These are phyloP conservation scores for Acorus calamus DNA, from an alignment of 106 monocot species.

Conservation along the genomic window DNA sequence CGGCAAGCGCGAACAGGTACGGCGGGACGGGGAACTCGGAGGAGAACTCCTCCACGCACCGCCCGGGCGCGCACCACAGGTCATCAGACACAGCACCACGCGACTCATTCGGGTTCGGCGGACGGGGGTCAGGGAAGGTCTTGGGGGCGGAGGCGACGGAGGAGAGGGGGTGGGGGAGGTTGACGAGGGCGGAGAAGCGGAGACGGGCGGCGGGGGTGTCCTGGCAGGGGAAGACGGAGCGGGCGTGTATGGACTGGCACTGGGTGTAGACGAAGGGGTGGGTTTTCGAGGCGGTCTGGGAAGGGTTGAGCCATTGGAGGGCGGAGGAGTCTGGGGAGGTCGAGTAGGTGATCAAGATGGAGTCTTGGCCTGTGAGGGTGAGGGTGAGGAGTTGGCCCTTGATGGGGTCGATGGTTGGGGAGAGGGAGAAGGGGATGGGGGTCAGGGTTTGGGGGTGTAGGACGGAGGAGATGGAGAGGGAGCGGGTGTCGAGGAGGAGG, in stretches of 20 bases:
- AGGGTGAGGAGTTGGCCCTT: constrained; percentile 46
- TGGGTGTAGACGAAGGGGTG: constrained; percentile 87
- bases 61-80: constrained; percentile 51
- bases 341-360: constrained; percentile 51
- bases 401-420: constrained; percentile 30
- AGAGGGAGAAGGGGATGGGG: constrained; percentile 18
- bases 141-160: constrained; percentile 73
- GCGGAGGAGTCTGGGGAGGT: constrained; percentile 67
- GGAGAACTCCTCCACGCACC: constrained; percentile 71
- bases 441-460: constrained; percentile 20
- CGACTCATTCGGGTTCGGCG: constrained; percentile 29
- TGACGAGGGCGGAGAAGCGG: constrained; percentile 49
- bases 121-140: constrained; percentile 19
- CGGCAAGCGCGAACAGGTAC: constrained; percentile 87
- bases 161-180: constrained; percentile 51
- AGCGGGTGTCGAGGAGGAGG: constrained; percentile 49
- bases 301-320: constrained; percentile 79
- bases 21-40: constrained; percentile 88
- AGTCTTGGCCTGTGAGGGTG: constrained; percentile 29
- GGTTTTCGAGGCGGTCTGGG: constrained; percentile 41
- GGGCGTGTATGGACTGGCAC: constrained; percentile 83
- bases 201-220: constrained; percentile 92
- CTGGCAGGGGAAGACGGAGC: constrained; percentile 96
- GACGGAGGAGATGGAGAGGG: constrained; percentile 44
- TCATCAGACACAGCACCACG: constrained; percentile 14